phyloP scores from a whole-genome alignment of 2,329 filamentous ascomycete species.

The Stagonosporopsis tanaceti region DNA sequence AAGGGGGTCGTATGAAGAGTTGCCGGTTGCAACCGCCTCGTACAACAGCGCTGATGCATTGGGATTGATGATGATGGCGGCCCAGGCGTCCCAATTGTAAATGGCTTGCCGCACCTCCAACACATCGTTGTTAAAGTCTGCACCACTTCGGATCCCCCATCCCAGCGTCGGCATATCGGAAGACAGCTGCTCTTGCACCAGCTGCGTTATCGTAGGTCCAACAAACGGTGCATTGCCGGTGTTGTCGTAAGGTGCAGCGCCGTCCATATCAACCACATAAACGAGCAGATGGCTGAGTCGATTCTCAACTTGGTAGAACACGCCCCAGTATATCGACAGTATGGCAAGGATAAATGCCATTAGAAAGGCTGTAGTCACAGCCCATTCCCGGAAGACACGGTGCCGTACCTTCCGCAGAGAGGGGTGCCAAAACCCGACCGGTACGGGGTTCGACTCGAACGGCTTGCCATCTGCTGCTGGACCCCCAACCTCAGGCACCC shows the following conservation, averaged over 20 bases:
- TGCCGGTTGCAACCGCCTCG: slow-evolving; percentile 62
- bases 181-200: slow-evolving; percentile 55
- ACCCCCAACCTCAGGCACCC: slow-evolving; percentile 18
- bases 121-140: slow-evolving; percentile 64
- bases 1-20: slow-evolving; percentile 66
- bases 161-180: slow-evolving; percentile 56
- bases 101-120: slow-evolving; percentile 65
- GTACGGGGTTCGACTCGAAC: slow-evolving; percentile 32
- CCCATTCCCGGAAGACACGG: slow-evolving; percentile 53
- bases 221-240: slow-evolving; percentile 58
- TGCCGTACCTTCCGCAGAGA: slow-evolving; percentile 50
- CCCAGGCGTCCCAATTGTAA: slow-evolving; percentile 67
- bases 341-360: slow-evolving; percentile 64
- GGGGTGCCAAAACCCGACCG: slow-evolving; percentile 58
- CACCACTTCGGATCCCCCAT: slow-evolving; percentile 58
- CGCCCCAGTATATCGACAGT: slow-evolving; percentile 69
- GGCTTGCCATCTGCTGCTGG: slow-evolving; percentile 19
- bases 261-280: slow-evolving; percentile 71
- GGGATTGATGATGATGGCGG: slow-evolving; percentile 68
- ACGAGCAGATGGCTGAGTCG: slow-evolving; percentile 58
- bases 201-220: slow-evolving; percentile 61
- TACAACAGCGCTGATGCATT: slow-evolving; percentile 68
- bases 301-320: slow-evolving; percentile 60
- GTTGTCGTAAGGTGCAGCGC: slow-evolving; percentile 60
- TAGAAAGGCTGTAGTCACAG: slow-evolving; percentile 58